Evolutionary conservation across 1,284 basidiomycete species (phyloP), one percentile per base, ranked within the genome.

Genomic region (Fomitopsis schrenkii): DNA sequence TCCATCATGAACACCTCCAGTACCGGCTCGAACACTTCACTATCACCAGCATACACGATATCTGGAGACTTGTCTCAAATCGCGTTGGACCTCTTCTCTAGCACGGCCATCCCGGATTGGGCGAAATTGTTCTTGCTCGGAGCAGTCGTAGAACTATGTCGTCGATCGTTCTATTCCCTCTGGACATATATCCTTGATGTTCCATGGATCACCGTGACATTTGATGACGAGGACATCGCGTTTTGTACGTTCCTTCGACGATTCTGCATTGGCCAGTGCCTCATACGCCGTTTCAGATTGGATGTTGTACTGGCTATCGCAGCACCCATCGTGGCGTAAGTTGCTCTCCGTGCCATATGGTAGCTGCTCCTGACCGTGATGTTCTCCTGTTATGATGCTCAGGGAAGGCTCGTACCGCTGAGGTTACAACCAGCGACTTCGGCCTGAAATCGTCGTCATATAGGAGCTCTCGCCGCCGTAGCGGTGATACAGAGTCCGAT

Each of bases 61-160:
- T 48, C 36, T 38, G 35, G 33, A 35, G 50, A 53, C n/a, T 9
- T 22, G n/a, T 35, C 36, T 8, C 19, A 12, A 6, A 5, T 54
- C 35, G 19, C 10, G 1, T 17, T 14, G 70, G 85, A 61, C 78
- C 81, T 0, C 63, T 69, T 59, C 61, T 76, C 26, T 61, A 74
- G 35, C 76, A 75, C 81, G 22, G 84, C 82, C 1, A 68, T 88
- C 14, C 74, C 77, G 17, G 86, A 90, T 67, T 89, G 87, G 82
- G 60, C 83, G 8, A 84, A 88, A 66, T 77, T 91, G 58, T 68
- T 89, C 58, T 65, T 86, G n/a, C 71, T 90, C 46, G 89, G 90
- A 52, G 81, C 83, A 22, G 65, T 81, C 30, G 71, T 91, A 48
- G 90, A 90, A 70, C 80, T 76, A 0, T 77, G 76, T 45, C 82